These are phyloP conservation scores for Cicer arietinum DNA, from an alignment of 306 rosid species.

Conservation along the genomic window DNA sequence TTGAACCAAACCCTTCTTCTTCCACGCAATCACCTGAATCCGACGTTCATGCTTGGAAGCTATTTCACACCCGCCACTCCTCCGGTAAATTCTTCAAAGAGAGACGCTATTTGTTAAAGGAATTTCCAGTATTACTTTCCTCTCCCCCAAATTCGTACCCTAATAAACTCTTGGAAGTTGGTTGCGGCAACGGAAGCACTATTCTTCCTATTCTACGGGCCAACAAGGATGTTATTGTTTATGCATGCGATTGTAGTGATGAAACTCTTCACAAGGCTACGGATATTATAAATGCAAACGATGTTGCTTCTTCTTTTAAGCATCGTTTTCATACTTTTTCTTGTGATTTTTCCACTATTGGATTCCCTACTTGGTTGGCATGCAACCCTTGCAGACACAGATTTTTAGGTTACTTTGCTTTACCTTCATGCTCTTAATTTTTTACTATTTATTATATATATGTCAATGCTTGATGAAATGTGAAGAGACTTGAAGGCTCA, in stretches of 20 bases:
- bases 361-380: constrained; percentile 77
- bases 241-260: constrained; percentile 87
- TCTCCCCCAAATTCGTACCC: constrained; percentile 50
- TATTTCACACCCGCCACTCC: constrained; percentile 83
- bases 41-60: constrained; percentile 76
- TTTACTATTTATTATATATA: neutral
- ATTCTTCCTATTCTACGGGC: constrained; percentile 81
- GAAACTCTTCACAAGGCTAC: constrained; percentile 74
- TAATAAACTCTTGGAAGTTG: constrained; percentile 72
- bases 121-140: constrained; percentile 74
- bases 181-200: constrained; percentile 96
- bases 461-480: constrained; percentile 33
- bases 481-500: neutral
- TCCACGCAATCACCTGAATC: constrained; percentile 29
- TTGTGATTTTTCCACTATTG: constrained; percentile 68
- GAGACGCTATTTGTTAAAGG: constrained; percentile 85
- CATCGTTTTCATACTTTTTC: constrained; percentile 70
- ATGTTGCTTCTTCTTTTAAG: constrained; percentile 37
- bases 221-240: constrained; percentile 64
- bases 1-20: constrained; percentile 33
- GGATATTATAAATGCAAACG: constrained; percentile 57
- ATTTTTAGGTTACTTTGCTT: constrained; percentile 47
- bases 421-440: constrained; percentile 22
- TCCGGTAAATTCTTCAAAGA: constrained; percentile 97
- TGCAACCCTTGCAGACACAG: constrained; percentile 61